Evolutionary conservation across 2,329 filamentous ascomycete species (phyloP).

Genomic region (Aspergillus neotritici): DNA sequence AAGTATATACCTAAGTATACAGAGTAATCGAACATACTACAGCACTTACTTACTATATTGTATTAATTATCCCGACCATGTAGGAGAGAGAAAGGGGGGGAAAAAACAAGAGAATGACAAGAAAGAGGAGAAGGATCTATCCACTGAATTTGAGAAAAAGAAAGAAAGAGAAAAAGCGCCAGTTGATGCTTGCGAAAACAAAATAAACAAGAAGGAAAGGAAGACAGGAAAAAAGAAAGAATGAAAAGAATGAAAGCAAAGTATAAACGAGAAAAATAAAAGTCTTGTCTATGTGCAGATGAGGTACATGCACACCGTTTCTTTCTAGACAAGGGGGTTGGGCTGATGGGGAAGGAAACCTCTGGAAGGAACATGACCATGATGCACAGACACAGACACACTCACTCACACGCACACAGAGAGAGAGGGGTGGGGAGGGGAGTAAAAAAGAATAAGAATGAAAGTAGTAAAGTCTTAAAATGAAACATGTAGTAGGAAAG

Average conservation of each 20-base stretch:
- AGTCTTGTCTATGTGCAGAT: neutral
- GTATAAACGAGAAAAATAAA: neutral
- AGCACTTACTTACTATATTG: too few relatives aligned
- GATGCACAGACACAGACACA: too few relatives aligned
- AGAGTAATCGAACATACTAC: neutral
- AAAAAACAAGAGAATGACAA: neutral
- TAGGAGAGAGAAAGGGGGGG: neutral
- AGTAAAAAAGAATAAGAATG: neutral
- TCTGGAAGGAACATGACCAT: too few relatives aligned
- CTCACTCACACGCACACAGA: too few relatives aligned
- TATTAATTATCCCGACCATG: neutral
- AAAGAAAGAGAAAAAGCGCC: neutral
- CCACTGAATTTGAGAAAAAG: neutral
- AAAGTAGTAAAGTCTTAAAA: neutral
- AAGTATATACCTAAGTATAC: slow-evolving; percentile 3
- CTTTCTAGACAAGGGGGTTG: too few relatives aligned
- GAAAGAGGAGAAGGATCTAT: neutral
- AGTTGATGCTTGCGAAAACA: too few relatives aligned
- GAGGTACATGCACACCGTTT: too few relatives aligned
- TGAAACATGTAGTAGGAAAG: neutral
- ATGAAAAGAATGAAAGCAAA: neutral
- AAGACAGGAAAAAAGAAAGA: neutral
- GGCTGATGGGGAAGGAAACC: too few relatives aligned
- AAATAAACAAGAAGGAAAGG: neutral
- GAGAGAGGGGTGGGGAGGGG: too few relatives aligned